Conservation (phyloP, 176 grass and related monocot genomes). For the Echinochloa phyllopogon region DNA sequence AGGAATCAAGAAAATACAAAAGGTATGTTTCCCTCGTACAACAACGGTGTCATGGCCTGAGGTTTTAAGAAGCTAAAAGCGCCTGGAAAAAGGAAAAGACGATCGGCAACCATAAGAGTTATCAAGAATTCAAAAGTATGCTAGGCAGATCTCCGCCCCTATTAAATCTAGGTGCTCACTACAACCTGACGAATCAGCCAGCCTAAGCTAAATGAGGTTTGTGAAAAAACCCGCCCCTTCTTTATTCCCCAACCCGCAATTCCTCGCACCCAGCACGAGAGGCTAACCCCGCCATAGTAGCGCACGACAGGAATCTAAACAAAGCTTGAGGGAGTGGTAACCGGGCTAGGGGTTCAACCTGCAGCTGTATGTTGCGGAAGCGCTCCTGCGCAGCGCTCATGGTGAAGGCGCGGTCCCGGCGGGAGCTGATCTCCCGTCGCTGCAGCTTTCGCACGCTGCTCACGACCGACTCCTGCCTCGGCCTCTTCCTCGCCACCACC, state of each 20-base stretch:
- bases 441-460: slow-evolving; percentile 86
- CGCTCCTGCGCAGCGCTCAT: slow-evolving; percentile 87
- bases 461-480: slow-evolving; percentile 54
- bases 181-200: not conserved
- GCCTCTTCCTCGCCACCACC: slow-evolving; percentile 79
- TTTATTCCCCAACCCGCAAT: not conserved
- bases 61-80: not conserved
- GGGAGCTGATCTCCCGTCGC: slow-evolving; percentile 85
- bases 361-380: slow-evolving; percentile 85
- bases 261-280: not conserved
- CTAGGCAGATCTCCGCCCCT: slow-evolving; percentile 15
- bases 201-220: not conserved
- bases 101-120: not conserved
- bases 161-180: not conserved
- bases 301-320: slow-evolving; percentile 1
- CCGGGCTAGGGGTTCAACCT: slow-evolving; percentile 48
- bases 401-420: slow-evolving; percentile 69
- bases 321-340: not conserved
- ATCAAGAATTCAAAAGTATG: slow-evolving; percentile 3
- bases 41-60: not conserved
- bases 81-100: not conserved
- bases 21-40: not conserved
- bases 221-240: not conserved
- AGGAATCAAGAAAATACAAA: not conserved
- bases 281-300: not conserved